A percentile compares a stretch with the other conserved stretches of the same genome.
Conservation (phyloP, 1,284 basidiomycete species). For the Cryptococcus sp. region DNA sequence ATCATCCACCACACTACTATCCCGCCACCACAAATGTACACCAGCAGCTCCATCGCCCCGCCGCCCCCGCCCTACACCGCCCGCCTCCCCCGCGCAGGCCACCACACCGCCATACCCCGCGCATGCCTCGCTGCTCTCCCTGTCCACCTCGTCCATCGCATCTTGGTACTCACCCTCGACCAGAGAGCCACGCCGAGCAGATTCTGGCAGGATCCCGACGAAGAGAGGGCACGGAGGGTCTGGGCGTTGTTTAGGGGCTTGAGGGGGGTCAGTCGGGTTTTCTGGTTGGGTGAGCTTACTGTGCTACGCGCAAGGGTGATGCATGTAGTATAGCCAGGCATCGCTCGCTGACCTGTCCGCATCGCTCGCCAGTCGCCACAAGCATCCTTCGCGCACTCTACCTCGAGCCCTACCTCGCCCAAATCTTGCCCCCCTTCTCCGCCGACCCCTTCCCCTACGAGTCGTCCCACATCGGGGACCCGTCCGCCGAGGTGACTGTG, state of each 20-base stretch:
- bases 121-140: slow-evolving; percentile 27
- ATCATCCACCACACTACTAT: too few relatives aligned
- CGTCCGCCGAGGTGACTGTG: background rate
- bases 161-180: slow-evolving; percentile 35
- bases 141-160: slow-evolving; percentile 31
- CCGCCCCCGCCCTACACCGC: slow-evolving; percentile 19
- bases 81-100: too few relatives aligned
- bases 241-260: slow-evolving; percentile 32
- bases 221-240: slow-evolving; percentile 32
- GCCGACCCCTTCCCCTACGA: slow-evolving; percentile 33
- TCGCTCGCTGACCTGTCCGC: too few relatives aligned
- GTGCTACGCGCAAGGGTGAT: too few relatives aligned
- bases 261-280: slow-evolving; percentile 34
- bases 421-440: slow-evolving; percentile 21
- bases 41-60: background rate
- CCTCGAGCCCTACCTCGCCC: slow-evolving; percentile 20
- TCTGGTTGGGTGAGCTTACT: slow-evolving; percentile 41
- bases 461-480: slow-evolving; percentile 12
- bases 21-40: slow-evolving; percentile 7
- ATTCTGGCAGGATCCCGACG: slow-evolving; percentile 30
- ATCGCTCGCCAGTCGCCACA: slow-evolving; percentile 24
- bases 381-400: slow-evolving; percentile 32
- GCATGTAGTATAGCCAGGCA: too few relatives aligned
- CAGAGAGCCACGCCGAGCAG: slow-evolving; percentile 31
- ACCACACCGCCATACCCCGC: too few relatives aligned